Evolutionary conservation across 1,284 basidiomycete genomes (phyloP), one percentile per base, ranked within the genome.

Genomic region (Ceratobasidium sp.): DNA sequence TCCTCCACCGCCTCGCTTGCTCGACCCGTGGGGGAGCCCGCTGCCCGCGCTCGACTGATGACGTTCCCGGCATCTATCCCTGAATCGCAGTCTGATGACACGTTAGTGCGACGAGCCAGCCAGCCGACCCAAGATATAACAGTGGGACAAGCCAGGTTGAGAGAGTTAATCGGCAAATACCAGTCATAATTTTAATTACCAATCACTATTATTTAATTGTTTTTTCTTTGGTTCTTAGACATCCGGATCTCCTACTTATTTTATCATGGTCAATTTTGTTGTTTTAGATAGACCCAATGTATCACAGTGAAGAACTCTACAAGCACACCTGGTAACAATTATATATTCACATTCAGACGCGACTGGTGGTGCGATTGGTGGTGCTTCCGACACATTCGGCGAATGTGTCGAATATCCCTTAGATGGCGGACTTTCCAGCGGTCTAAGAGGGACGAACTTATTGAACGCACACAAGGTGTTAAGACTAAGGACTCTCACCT

Each of bases 121-220:
- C 66, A 69, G 74, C 74, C 49, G 53, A 53, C 46, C 49, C 61
- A 46, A 71, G 68, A 31, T 68, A 54, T 39, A 31, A 63, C 54
- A 43, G 80, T 9, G 88, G 92, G 92, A 16, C 89, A 92, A 80
- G 90, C 90, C 19, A 84, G 89, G 74, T 81, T 93, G 77, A 83
- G 90, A 74, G 92, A 93, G 81, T 82, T 93, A 76, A 93, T 93
- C 80, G 90, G 88, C 85, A 91, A 90, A 79, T 93, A 93, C 81
- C 92, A 93, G 43, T 74, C 62, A 46, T 74, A 48, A 65, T 54
- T 73, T 43, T 54, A 9, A 43, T 29, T 54, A 62, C 46, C 49
- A 73, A 29, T 51, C 27, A 41, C 37, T 34, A 49, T 71, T 14
- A 31, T 62, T 43, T 24, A 9, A 41, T 62, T 13, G 5, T 5